phyloP scores from a whole-genome alignment of 306 rosid genomes.

The Corylus heterophylla region DNA sequence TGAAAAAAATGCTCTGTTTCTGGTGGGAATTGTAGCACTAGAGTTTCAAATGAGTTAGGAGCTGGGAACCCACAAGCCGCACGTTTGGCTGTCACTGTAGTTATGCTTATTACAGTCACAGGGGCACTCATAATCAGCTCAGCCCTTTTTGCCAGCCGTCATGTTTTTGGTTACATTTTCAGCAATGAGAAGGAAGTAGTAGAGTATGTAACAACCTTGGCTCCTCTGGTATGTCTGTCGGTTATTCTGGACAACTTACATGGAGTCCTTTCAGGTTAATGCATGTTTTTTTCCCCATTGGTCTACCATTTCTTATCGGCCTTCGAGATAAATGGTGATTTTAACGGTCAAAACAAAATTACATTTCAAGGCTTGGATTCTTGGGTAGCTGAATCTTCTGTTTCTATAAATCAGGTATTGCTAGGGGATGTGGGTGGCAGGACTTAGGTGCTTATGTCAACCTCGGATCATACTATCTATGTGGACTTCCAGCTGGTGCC shows the following conservation, averaged over 20 bases:
- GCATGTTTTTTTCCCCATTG: background rate
- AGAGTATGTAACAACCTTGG: slow-evolving; percentile 63
- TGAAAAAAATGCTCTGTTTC: background rate
- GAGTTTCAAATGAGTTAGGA: slow-evolving; percentile 80
- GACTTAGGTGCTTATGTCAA: slow-evolving; percentile 66
- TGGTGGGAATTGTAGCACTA: slow-evolving; percentile 42
- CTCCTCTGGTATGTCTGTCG: slow-evolving; percentile 59
- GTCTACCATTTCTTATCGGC: too few relatives aligned
- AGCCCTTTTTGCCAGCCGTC: slow-evolving; percentile 50
- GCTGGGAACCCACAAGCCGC: slow-evolving; percentile 65
- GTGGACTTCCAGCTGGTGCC: slow-evolving; percentile 68
- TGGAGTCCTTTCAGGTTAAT: slow-evolving; percentile 60
- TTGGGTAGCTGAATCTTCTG: background rate
- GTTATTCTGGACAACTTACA: slow-evolving; percentile 58
- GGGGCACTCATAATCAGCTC: slow-evolving; percentile 41
- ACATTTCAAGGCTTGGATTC: background rate
- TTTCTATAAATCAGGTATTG: slow-evolving; percentile 44
- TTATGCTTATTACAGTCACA: slow-evolving; percentile 37
- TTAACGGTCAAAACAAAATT: too few relatives aligned
- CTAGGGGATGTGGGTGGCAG: slow-evolving; percentile 86
- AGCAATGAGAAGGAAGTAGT: slow-evolving; percentile 67
- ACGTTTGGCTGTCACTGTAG: slow-evolving; percentile 47
- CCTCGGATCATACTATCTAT: slow-evolving; percentile 64
- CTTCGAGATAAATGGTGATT: too few relatives aligned
- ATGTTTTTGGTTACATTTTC: slow-evolving; percentile 54